These are phyloP conservation scores for Phytophthora palmivora DNA, from an alignment of 352 stramenopile species.

Conservation along the genomic window DNA sequence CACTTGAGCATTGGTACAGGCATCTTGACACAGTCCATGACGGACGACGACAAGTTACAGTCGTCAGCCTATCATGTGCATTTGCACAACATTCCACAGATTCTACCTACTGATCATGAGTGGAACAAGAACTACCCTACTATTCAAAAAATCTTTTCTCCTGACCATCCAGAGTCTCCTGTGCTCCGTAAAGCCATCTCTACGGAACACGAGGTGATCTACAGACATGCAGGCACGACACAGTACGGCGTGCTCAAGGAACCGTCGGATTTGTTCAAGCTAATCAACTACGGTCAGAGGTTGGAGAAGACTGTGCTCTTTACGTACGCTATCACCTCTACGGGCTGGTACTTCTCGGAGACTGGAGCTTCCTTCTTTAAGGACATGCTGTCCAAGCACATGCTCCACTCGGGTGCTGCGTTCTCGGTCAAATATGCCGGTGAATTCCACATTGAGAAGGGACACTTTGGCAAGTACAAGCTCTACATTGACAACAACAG, in stretches of 20 bases:
- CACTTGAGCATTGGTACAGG: slow-evolving; percentile 36
- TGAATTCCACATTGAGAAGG: slow-evolving; percentile 46
- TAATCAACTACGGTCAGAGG: slow-evolving; percentile 37
- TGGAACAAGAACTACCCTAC: slow-evolving; percentile 50
- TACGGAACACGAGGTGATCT: slow-evolving; percentile 39
- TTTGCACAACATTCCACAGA: slow-evolving; percentile 38
- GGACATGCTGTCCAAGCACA: slow-evolving; percentile 57
- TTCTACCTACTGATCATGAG: slow-evolving; percentile 38
- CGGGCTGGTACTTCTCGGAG: slow-evolving; percentile 54
- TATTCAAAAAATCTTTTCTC: slow-evolving; percentile 47
- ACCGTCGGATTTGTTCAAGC: slow-evolving; percentile 38
- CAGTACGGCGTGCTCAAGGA: slow-evolving; percentile 29
- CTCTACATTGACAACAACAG: slow-evolving; percentile 56
- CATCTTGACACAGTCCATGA: slow-evolving; percentile 34
- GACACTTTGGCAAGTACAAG: slow-evolving; percentile 35
- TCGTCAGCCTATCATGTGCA: slow-evolving; percentile 41
- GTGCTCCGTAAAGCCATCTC: slow-evolving; percentile 37
- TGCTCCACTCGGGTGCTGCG: slow-evolving; percentile 39
- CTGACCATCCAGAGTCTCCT: slow-evolving; percentile 33
- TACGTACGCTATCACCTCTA: slow-evolving; percentile 45
- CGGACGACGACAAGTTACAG: slow-evolving; percentile 37
- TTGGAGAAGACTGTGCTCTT: slow-evolving; percentile 45
- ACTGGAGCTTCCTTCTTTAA: slow-evolving; percentile 52
- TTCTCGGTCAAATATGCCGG: slow-evolving; percentile 47
- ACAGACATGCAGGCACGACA: slow-evolving; percentile 29